A percentile compares a stretch with the other conserved stretches of the same genome.
Evolutionary conservation across 768 basidiomycete genomes (phyloP).

Genomic region (Phanerochaete sordida): DNA sequence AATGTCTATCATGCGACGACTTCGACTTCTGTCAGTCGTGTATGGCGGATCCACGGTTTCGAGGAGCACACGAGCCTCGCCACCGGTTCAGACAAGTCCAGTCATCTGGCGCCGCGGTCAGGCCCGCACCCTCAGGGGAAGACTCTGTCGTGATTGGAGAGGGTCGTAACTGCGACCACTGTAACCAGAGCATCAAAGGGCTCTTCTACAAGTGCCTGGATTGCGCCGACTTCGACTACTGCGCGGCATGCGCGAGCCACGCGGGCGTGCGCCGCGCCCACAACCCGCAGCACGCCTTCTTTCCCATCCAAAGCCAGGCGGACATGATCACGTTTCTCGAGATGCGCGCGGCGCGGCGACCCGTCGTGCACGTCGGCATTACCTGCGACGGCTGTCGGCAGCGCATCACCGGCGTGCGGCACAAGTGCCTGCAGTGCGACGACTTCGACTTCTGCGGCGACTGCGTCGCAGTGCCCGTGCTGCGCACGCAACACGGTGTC

Average conservation of each 20-base stretch:
- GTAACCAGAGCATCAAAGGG: slow-evolving; percentile 54
- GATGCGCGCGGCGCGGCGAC: not conserved
- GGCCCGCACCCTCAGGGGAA: too few species aligned
- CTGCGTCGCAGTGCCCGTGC: not conserved
- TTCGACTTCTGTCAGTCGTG: not conserved
- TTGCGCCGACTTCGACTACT: slow-evolving; percentile 42
- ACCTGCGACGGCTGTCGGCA: not conserved
- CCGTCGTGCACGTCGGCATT: not conserved
- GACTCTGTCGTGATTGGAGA: too few species aligned
- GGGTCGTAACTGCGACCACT: slow-evolving; percentile 52
- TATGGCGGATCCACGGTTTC: not conserved
- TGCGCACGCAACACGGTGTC: not conserved
- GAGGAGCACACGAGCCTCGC: not conserved
- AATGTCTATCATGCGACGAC: not conserved
- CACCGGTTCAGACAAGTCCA: not conserved
- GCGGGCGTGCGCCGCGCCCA: slow-evolving; percentile 14
- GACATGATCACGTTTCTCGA: not conserved
- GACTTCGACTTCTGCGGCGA: slow-evolving; percentile 2
- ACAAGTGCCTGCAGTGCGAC: not conserved
- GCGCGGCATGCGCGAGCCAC: slow-evolving; percentile 12
- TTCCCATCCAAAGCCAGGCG: not conserved
- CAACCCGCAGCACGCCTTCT: slow-evolving; percentile 4
- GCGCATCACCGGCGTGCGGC: not conserved
- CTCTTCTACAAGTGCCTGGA: slow-evolving; percentile 78
- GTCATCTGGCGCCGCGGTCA: too few species aligned